phyloP scores from a whole-genome alignment of 768 basidiomycete species.

The Leccinellum albellum region DNA sequence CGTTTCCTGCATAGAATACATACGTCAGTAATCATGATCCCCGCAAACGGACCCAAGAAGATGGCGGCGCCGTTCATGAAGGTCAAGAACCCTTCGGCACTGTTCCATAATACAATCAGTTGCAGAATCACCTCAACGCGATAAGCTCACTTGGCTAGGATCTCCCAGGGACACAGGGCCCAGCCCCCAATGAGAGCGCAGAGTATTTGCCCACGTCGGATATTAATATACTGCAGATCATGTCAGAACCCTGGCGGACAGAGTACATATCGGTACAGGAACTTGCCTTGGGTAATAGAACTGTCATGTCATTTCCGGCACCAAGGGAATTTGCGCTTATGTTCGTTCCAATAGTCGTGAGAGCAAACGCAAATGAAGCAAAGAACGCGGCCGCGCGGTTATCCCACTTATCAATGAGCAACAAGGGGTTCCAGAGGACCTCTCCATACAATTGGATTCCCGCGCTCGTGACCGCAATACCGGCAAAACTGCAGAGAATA shows the following conservation, averaged over 20 bases:
- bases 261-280: background rate
- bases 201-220: slow-evolving; percentile 72
- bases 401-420: slow-evolving; percentile 75
- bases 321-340: slow-evolving; percentile 61
- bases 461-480: slow-evolving; percentile 77
- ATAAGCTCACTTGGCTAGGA: slow-evolving; percentile 45
- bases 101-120: slow-evolving; percentile 5
- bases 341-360: slow-evolving; percentile 36
- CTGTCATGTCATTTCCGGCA: slow-evolving; percentile 84
- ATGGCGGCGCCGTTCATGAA: slow-evolving; percentile 86
- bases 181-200: slow-evolving; percentile 82
- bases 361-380: slow-evolving; percentile 64
- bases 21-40: slow-evolving; percentile 61
- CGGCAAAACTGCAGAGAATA: slow-evolving; percentile 72
- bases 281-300: slow-evolving; percentile 63
- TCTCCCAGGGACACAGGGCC: slow-evolving; percentile 86
- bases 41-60: slow-evolving; percentile 82
- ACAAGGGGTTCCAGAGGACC: slow-evolving; percentile 57
- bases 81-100: slow-evolving; percentile 61
- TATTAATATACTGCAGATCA: slow-evolving; percentile 49
- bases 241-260: background rate
- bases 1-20: slow-evolving; percentile 21
- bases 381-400: slow-evolving; percentile 87
- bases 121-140: background rate
- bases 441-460: slow-evolving; percentile 55